These are phyloP conservation scores for Penicillium sumatraense DNA, from an alignment of 2,329 filamentous ascomycete genomes.

Conservation along the genomic window DNA sequence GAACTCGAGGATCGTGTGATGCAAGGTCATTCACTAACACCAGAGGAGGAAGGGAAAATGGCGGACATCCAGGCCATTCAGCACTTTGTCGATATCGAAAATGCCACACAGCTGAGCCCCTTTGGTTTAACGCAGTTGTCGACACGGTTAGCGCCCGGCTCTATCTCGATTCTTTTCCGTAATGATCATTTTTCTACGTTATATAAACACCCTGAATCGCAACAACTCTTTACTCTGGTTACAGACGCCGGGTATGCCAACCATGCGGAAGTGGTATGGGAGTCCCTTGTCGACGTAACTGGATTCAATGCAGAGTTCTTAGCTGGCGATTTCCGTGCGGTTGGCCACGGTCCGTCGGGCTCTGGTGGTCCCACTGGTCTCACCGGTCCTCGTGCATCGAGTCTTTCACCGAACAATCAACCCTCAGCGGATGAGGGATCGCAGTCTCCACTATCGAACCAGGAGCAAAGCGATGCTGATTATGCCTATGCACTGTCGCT, in stretches of 20 bases:
- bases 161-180: constrained; percentile 88
- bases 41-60: constrained; percentile 77
- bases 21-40: constrained; percentile 62
- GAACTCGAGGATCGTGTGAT: constrained; percentile 81
- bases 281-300: constrained; percentile 85
- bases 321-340: constrained; percentile 84
- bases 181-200: constrained; percentile 97
- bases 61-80: constrained; percentile 86
- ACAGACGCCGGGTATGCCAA: constrained; percentile 89
- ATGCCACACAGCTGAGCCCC: constrained; percentile 84
- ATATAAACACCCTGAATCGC: constrained; percentile 81
- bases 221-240: constrained; percentile 79
- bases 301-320: constrained; percentile 83
- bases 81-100: constrained; percentile 71
- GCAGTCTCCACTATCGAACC: constrained; percentile 32
- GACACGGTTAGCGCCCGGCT: constrained; percentile 72
- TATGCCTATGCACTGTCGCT: constrained; percentile 88
- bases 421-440: constrained; percentile 14
- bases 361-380: constrained; percentile 37
- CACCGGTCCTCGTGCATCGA: constrained; percentile 32
- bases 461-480: constrained; percentile 72
- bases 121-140: constrained; percentile 78
- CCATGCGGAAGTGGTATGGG: constrained; percentile 94
- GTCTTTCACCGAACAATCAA: constrained; percentile 11
- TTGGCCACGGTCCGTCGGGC: constrained; percentile 62